Conservation (phyloP, 2,329 filamentous ascomycete genomes). For the Dothideomycetidae sp. region DNA sequence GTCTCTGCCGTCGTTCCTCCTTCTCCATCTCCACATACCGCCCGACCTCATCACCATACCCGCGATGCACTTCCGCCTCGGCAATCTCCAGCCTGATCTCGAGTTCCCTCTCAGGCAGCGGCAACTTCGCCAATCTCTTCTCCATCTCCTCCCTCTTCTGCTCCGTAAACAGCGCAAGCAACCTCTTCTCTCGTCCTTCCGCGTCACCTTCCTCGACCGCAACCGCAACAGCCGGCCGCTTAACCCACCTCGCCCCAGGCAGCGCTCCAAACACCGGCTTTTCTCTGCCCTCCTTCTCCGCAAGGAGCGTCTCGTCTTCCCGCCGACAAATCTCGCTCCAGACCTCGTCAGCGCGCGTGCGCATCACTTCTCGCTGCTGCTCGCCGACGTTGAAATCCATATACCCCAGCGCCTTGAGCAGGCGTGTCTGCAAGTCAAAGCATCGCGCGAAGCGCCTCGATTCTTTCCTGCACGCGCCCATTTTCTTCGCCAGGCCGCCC, state of each 20-base stretch:
- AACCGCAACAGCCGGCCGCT: conserved; percentile 16
- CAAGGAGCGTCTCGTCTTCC: conserved; percentile 59
- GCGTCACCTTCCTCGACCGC: conserved; percentile 8
- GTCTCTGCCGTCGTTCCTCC: conserved; percentile 39
- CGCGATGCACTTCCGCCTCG: conserved; percentile 46
- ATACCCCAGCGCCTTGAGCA: conserved; percentile 83
- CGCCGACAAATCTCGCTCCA: conserved; percentile 79
- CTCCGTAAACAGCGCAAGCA: conserved; percentile 13
- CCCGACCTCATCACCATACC: conserved; percentile 44
- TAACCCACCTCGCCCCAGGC: conserved; percentile 21
- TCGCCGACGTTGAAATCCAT: conserved; percentile 58
- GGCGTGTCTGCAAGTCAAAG: conserved; percentile 80
- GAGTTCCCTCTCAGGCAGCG: conserved; percentile 40
- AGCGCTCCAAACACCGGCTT: conserved; percentile 46
- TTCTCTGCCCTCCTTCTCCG: conserved; percentile 41
- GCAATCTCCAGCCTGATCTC: conserved; percentile 52
- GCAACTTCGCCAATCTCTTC: conserved; percentile 22
- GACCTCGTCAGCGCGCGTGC: conserved; percentile 86
- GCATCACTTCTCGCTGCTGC: conserved; percentile 44
- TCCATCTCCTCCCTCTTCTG: conserved; percentile 19
- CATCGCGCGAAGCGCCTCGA: conserved; percentile 69
- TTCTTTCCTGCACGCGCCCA: conserved; percentile 71
- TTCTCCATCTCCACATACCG: conserved; percentile 43
- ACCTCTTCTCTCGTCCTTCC: conserved; percentile 12
- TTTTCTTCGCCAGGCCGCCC: conserved; percentile 51